These are phyloP conservation scores for Pyrrhoderma lamaoense DNA, from an alignment of 1,284 basidiomycete species.

Conservation along the genomic window DNA sequence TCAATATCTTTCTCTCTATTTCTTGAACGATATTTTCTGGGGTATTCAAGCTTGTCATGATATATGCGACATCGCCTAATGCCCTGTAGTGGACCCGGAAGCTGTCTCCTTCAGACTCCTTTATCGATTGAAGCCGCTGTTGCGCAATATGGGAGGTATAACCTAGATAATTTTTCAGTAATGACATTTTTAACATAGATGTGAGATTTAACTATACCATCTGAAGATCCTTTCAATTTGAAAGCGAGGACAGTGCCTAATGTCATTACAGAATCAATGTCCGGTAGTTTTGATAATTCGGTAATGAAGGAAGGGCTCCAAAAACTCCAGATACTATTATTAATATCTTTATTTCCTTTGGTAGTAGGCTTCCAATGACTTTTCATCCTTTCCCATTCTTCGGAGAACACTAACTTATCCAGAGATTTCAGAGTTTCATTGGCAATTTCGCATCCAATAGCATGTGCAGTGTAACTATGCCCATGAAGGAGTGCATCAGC, in stretches of 20 bases:
- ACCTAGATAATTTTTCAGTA: too few relatives aligned
- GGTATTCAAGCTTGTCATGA: constrained; percentile 90
- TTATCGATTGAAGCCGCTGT: constrained; percentile 46
- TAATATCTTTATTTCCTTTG: constrained; percentile 9
- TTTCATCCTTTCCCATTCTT: constrained; percentile 50
- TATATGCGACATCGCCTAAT: constrained; percentile 88
- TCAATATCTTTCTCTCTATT: constrained; percentile 54
- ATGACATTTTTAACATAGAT: too few relatives aligned
- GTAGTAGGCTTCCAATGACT: constrained; percentile 39
- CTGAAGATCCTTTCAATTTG: constrained; percentile 56
- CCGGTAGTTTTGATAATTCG: constrained; percentile 47
- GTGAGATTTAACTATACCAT: constrained; percentile 39
- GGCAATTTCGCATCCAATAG: constrained; percentile 89
- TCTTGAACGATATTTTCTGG: constrained; percentile 41
- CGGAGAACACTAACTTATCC: constrained; percentile 39
- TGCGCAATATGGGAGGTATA: constrained; percentile 75
- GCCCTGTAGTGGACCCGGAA: constrained; percentile 86
- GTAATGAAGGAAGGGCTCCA: constrained; percentile 77
- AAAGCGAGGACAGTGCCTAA: constrained; percentile 86
- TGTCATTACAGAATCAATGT: constrained; percentile 75
- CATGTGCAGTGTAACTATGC: constrained; percentile 91
- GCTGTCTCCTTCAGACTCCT: constrained; percentile 42
- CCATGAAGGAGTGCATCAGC: constrained; percentile 87
- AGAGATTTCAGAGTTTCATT: constrained; percentile 71
- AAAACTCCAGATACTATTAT: constrained; percentile 67